These are phyloP conservation scores for Bathelium albidoporum DNA, from an alignment of 495 filamentous ascomycete species.

Conservation along the genomic window DNA sequence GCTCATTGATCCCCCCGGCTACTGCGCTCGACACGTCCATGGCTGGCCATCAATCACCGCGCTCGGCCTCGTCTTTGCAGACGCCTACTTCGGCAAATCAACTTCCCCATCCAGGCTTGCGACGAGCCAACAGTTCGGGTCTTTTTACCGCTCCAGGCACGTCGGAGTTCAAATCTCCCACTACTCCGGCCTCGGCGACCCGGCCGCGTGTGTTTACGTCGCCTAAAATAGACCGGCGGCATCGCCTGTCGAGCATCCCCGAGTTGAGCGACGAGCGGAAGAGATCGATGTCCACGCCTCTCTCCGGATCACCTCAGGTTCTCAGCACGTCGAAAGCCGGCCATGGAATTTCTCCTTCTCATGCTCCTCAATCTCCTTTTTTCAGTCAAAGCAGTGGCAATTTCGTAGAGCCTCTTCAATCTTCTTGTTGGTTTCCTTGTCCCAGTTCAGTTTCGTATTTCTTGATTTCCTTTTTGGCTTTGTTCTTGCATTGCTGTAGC, in stretches of 20 bases:
- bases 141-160: not conserved
- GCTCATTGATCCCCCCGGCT: not conserved
- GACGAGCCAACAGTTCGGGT: conserved; percentile 6
- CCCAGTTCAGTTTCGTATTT: conserved; percentile 11
- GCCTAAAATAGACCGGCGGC: conserved; percentile 7
- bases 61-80: conserved; percentile 23
- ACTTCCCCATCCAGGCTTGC: conserved; percentile 18
- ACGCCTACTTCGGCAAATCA: conserved; percentile 15
- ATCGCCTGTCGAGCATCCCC: not conserved
- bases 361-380: conserved; percentile 32
- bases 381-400: conserved; percentile 51
- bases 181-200: conserved; percentile 39
- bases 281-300: not conserved
- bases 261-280: not conserved
- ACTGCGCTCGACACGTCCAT: not conserved
- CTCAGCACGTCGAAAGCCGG: conserved; percentile 3
- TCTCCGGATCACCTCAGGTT: conserved; percentile 8
- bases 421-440: conserved; percentile 54
- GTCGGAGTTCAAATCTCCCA: conserved; percentile 40
- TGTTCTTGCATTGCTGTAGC: conserved; percentile 6
- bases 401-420: conserved; percentile 50
- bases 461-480: conserved; percentile 19
- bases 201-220: conserved; percentile 26
- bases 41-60: conserved; percentile 1
- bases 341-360: conserved; percentile 18